Evolutionary conservation across 331 rosid species (phyloP), one percentile per base, ranked within the genome.

Genomic region (Spiraea crenata): DNA sequence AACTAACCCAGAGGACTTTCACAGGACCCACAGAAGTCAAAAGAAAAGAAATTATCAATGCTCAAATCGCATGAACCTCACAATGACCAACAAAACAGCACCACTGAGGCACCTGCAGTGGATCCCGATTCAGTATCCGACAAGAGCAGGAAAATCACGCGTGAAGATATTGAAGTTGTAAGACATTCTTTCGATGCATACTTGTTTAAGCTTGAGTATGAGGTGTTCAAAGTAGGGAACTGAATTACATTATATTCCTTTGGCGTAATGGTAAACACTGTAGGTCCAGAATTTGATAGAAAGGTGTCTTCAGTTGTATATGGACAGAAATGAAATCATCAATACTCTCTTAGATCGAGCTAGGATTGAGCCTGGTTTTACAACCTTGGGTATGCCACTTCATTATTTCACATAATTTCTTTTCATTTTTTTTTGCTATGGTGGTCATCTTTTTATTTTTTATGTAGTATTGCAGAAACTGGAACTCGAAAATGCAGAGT

Each of bases 261-360:
- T 10, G 39, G 62, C 52, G 19, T 4, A 49, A 40, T 52, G 39
- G 52, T 65, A 58, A 74, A 74, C 35, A 14, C 20, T 45, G 51
- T 50, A 75, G 79, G 69, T 65, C 67, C 67, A 75, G 63, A 50
- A 75, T 50, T 67, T 75, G 69, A 41, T 75, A 49, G 79, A 75
- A 41, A 67, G 69, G 45, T 75, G 74, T 75, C 10, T 75, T 63
- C 59, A 15, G 39, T 31, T 48, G 68, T 67, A 66, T 5, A 57
- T 75, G 79, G 58, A 31, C 62, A 68, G 8, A 59, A 19, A 67
- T 40, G 55, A 67, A 46, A 74, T 59, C 19, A n/a, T 48, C 25
- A 25, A 40, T 57, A 58, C 69, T 20, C 74, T 75, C 12, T 50
- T 59, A 40, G 52, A 47, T 20, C 41, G 10, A 37, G 63, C 79